Conservation (phyloP, 2,329 filamentous ascomycete species). For the Coniochaeta sp. region DNA sequence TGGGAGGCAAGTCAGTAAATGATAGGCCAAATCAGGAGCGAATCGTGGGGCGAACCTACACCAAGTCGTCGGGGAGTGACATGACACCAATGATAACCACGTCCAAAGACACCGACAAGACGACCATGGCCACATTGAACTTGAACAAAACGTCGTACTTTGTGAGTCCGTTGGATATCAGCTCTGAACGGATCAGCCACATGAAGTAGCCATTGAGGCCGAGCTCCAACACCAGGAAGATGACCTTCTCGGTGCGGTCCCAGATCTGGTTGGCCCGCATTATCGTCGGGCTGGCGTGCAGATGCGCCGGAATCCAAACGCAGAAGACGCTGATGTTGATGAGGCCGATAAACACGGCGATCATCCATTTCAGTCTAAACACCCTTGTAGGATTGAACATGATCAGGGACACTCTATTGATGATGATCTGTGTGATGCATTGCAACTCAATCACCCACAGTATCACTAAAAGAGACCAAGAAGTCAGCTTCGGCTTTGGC, state of each 20-base stretch:
- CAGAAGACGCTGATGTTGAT: constrained; percentile 41
- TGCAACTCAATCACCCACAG: constrained; percentile 22
- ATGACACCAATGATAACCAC: constrained; percentile 33
- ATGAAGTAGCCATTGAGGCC: constrained; percentile 40
- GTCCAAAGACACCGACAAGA: constrained; percentile 36
- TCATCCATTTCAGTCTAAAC: constrained; percentile 29
- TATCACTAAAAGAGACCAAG: neutral
- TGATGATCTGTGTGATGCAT: constrained; percentile 41
- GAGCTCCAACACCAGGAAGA: constrained; percentile 36
- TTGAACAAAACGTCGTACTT: constrained; percentile 36
- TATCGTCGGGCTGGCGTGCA: constrained; percentile 28
- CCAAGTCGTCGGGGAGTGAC: constrained; percentile 35
- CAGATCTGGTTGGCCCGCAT: constrained; percentile 36
- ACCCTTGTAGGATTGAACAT: constrained; percentile 28
- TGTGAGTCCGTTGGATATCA: constrained; percentile 35
- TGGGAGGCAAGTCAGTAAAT: constrained; percentile 1
- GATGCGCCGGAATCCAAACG: constrained; percentile 41
- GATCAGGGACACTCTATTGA: constrained; percentile 39
- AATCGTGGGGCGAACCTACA: constrained; percentile 17
- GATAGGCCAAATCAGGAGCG: too few species aligned
- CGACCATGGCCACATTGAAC: constrained; percentile 37
- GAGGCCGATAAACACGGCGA: constrained; percentile 28
- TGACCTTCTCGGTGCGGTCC: constrained; percentile 40
- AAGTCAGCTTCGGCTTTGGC: neutral
- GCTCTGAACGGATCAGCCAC: constrained; percentile 30